A percentile compares a stretch with the other conserved stretches of the same genome.
phyloP scores from a whole-genome alignment of 2,329 filamentous ascomycete species.

The Aspergillus jensenii region DNA sequence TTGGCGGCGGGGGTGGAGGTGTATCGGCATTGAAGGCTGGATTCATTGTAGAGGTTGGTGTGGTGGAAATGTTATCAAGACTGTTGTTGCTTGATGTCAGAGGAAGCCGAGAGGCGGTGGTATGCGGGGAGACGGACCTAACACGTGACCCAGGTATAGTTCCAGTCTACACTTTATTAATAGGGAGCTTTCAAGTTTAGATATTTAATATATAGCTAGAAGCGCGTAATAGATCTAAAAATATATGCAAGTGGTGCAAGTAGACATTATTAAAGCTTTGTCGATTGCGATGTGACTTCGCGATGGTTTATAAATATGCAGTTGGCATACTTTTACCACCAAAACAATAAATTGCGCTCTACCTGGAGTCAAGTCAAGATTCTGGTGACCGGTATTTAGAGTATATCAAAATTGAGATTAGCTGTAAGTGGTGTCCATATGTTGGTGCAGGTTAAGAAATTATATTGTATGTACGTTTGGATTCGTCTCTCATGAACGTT shows the following conservation, averaged over 20 bases:
- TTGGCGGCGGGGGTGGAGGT: conserved; percentile 70
- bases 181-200: no score
- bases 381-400: no score
- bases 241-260: not conserved
- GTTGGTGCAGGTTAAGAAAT: not conserved
- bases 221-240: not conserved
- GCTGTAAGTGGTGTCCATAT: not conserved
- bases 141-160: not conserved
- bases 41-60: conserved; percentile 22
- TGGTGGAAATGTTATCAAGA: not conserved
- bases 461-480: not conserved
- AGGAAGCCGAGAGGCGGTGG: not conserved
- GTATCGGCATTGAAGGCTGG: conserved; percentile 49
- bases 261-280: no score
- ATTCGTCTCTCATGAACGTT: conserved; percentile 4
- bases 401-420: no score
- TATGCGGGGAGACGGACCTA: conserved; percentile 1
- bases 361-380: no score
- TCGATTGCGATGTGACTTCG: no score
- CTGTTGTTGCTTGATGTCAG: not conserved
- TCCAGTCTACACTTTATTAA: not conserved
- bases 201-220: not conserved
- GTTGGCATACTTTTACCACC: no score
- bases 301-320: no score
- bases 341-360: no score